These are phyloP conservation scores for Barnettozyma hawaiiensis DNA, from an alignment of 1,139 yeast species.

Conservation along the genomic window DNA sequence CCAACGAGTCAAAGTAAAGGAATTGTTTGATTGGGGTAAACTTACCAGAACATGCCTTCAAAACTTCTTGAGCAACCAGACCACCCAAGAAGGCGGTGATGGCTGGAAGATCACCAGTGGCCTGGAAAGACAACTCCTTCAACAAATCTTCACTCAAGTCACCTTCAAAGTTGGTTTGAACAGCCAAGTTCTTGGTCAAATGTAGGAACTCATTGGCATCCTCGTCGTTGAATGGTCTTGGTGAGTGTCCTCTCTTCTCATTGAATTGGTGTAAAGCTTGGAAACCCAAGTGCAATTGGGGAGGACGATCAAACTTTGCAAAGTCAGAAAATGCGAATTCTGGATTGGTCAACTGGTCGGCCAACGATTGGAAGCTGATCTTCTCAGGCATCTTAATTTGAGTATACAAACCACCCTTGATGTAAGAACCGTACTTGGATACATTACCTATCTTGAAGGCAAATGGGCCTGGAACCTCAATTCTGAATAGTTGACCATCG, in stretches of 20 bases:
- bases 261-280: conserved; percentile 80
- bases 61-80: conserved; percentile 90
- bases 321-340: conserved; percentile 79
- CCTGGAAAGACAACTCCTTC: conserved; percentile 72
- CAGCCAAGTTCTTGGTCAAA: conserved; percentile 54
- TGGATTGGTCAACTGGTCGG: conserved; percentile 65
- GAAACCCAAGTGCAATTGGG: conserved; percentile 86
- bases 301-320: conserved; percentile 90
- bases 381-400: conserved; percentile 83
- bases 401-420: conserved; percentile 83
- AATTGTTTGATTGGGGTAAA: conserved; percentile 88
- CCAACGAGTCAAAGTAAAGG: conserved; percentile 90
- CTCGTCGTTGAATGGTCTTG: conserved; percentile 68
- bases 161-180: conserved; percentile 39
- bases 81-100: conserved; percentile 92
- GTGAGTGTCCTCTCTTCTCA: conserved; percentile 55
- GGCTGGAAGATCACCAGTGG: conserved; percentile 90
- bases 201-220: conserved; percentile 69
- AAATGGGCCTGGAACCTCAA: conserved; percentile 88
- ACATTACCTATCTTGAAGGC: conserved; percentile 67
- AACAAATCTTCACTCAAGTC: conserved; percentile 61
- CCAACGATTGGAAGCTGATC: conserved; percentile 57
- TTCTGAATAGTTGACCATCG: conserved; percentile 64
- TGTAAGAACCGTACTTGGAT: conserved; percentile 55
- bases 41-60: conserved; percentile 92